phyloP scores from a whole-genome alignment of 495 filamentous ascomycete genomes.

The Darksidea phi region DNA sequence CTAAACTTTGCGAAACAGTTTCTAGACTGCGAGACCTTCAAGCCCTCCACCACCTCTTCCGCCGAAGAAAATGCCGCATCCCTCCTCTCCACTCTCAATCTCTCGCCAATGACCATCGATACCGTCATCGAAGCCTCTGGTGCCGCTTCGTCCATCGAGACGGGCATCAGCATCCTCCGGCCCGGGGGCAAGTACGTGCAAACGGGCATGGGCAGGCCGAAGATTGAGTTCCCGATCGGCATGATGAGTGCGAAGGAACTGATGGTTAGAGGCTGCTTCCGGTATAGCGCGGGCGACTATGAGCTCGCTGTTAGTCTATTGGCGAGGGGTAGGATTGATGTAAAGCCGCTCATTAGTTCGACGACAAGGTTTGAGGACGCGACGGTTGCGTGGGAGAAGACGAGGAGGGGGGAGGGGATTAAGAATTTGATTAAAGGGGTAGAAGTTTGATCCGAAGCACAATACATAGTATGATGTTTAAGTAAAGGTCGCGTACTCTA shows the following conservation, averaged over 20 bases:
- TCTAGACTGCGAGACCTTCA: slow-evolving; percentile 37
- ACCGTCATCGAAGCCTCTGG: slow-evolving; percentile 60
- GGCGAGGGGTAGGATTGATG: background rate
- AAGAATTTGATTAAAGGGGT: slow-evolving; percentile 20
- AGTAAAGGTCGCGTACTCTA: background rate
- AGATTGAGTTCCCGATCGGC: slow-evolving; percentile 58
- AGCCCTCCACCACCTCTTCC: slow-evolving; percentile 33
- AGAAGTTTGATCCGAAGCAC: background rate
- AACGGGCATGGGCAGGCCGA: slow-evolving; percentile 58
- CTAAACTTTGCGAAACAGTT: slow-evolving; percentile 55
- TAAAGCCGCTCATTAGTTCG: slow-evolving; percentile 13
- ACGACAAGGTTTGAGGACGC: slow-evolving; percentile 9
- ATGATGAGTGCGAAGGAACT: slow-evolving; percentile 56
- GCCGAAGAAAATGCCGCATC: slow-evolving; percentile 47
- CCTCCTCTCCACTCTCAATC: slow-evolving; percentile 38
- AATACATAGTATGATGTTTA: too few relatives aligned
- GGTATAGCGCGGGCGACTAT: slow-evolving; percentile 26
- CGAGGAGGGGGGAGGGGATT: slow-evolving; percentile 11
- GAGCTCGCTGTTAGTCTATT: slow-evolving; percentile 16
- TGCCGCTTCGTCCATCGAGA: slow-evolving; percentile 54
- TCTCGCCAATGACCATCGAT: slow-evolving; percentile 46
- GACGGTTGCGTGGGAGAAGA: slow-evolving; percentile 7
- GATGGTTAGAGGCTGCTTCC: slow-evolving; percentile 24
- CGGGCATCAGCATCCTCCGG: slow-evolving; percentile 50
- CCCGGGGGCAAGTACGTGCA: slow-evolving; percentile 61